Conservation (phyloP, 176 grass and related monocot species). For the Bothriochloa decipiens region DNA sequence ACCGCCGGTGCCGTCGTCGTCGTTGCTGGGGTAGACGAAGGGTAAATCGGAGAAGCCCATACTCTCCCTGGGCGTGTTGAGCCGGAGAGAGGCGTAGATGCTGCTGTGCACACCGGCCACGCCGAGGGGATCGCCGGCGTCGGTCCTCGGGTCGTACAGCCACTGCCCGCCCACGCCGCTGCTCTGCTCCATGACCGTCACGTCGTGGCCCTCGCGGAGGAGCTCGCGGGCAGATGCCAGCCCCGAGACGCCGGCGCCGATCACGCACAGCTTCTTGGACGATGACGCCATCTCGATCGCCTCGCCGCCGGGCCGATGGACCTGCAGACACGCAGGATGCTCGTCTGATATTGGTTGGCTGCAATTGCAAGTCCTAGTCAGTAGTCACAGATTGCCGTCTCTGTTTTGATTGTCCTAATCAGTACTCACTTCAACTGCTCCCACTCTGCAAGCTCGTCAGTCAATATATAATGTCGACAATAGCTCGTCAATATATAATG, state of each 20-base stretch:
- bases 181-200: slow-evolving; percentile 51
- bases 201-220: slow-evolving; percentile 41
- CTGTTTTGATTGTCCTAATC: no score
- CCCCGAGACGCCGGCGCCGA: slow-evolving; percentile 45
- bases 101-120: slow-evolving; percentile 21
- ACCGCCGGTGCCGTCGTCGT: no score
- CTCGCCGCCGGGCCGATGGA: no score
- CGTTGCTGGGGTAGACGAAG: background rate
- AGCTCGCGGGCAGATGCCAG: slow-evolving; percentile 44
- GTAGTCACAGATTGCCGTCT: no score
- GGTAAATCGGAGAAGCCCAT: slow-evolving; percentile 51
- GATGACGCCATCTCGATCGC: no score
- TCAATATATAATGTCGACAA: no score
- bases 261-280: background rate
- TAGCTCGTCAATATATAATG: no score
- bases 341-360: no score
- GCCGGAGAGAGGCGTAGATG: slow-evolving; percentile 41
- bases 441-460: no score
- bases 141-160: slow-evolving; percentile 43
- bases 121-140: slow-evolving; percentile 27
- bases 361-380: no score
- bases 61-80: background rate
- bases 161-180: slow-evolving; percentile 47
- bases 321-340: no score
- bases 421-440: no score